Evolutionary conservation across 192 early-diverging fungal genomes (phyloP).

Genomic region (Thamnidium elegans): DNA sequence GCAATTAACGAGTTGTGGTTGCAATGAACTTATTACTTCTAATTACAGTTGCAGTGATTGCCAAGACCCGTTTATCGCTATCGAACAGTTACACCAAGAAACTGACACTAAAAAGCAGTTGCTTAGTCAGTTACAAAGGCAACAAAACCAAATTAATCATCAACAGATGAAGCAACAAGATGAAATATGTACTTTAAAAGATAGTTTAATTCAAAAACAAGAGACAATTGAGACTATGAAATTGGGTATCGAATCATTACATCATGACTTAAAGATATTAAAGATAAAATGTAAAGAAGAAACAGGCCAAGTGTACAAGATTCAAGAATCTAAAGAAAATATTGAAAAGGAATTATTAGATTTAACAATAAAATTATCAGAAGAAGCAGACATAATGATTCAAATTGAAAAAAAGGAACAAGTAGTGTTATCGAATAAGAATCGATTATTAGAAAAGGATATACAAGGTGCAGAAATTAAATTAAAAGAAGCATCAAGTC

Average conservation of each 20-base stretch:
- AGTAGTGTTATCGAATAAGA: conserved; percentile 41
- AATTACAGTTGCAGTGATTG: conserved; percentile 10
- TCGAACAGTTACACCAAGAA: conserved; percentile 7
- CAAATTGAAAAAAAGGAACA: conserved; percentile 62
- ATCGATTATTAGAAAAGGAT: conserved; percentile 53
- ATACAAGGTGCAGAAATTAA: conserved; percentile 53
- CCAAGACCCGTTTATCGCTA: not conserved
- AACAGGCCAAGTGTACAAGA: conserved; percentile 72
- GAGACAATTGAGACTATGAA: conserved; percentile 62
- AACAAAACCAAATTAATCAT: not conserved
- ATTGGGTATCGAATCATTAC: conserved; percentile 60
- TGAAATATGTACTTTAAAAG: conserved; percentile 54
- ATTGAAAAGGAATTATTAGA: conserved; percentile 91
- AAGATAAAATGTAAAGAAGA: conserved; percentile 75
- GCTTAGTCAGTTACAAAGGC: not conserved
- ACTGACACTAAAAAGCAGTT: not conserved
- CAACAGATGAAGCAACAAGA: conserved; percentile 41
- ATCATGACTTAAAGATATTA: conserved; percentile 60
- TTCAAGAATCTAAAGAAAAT: conserved; percentile 82
- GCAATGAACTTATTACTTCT: conserved; percentile 11
- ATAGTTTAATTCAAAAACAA: conserved; percentile 59
- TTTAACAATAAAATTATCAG: conserved; percentile 81
- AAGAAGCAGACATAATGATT: conserved; percentile 91
- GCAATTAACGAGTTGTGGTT: conserved; percentile 2
- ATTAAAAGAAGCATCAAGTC: conserved; percentile 66